Conservation (phyloP, 1,284 basidiomycete species). For the Malassezia nana region DNA sequence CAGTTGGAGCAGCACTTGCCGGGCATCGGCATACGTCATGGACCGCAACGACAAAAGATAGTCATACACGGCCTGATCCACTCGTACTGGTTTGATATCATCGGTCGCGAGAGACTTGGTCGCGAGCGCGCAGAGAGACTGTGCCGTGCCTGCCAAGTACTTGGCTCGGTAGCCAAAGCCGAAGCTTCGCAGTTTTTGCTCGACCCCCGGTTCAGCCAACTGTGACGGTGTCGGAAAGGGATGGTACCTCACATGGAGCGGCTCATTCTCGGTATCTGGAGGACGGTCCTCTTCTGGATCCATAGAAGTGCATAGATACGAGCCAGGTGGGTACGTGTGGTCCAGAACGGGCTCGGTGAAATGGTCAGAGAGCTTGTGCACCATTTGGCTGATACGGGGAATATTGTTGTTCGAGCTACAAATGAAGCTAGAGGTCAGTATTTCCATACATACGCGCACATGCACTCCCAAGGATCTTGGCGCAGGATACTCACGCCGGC, state of each 20-base stretch:
- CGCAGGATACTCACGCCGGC: conserved; percentile 61
- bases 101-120: neutral
- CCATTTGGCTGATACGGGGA: conserved; percentile 46
- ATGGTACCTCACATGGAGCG: conserved; percentile 55
- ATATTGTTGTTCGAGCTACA: conserved; percentile 97
- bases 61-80: conserved; percentile 49
- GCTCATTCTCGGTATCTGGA: neutral
- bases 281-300: neutral
- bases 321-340: conserved; percentile 32
- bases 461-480: conserved; percentile 77
- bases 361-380: conserved; percentile 43
- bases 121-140: conserved; percentile 57
- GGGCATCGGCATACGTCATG: conserved; percentile 56
- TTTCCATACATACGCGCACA: conserved; percentile 24
- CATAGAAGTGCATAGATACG: conserved; percentile 6
- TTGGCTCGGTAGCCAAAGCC: conserved; percentile 93
- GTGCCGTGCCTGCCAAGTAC: conserved; percentile 74
- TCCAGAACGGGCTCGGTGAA: conserved; percentile 56
- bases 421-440: conserved; percentile 60
- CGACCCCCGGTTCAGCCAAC: conserved; percentile 57
- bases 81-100: neutral
- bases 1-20: conserved; percentile 65
- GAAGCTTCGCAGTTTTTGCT: conserved; percentile 58
- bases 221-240: conserved; percentile 71
- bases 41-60: conserved; percentile 60